phyloP scores from a whole-genome alignment of 2,329 filamentous ascomycete genomes.

The Exserohilum rostratum region DNA sequence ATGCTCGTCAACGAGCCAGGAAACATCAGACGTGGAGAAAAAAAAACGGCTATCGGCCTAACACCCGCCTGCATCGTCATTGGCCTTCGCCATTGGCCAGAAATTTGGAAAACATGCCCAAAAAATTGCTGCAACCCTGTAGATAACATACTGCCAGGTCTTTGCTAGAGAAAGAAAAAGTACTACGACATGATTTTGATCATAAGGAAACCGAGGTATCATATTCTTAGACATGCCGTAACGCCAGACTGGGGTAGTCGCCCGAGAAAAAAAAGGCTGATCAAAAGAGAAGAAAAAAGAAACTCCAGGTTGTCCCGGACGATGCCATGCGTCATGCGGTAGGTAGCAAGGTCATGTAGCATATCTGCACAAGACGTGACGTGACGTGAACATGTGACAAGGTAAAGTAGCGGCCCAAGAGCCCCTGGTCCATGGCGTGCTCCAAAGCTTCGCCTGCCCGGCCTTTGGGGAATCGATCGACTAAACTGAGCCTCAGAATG shows the following conservation, averaged over 20 bases:
- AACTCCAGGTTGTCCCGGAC: constrained; percentile 13
- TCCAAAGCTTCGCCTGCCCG: not conserved
- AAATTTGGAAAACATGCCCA: not conserved
- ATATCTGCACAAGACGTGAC: not conserved
- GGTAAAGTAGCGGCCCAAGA: not conserved
- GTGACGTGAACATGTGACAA: not conserved
- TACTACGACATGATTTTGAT: constrained; percentile 6
- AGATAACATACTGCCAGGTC: constrained; percentile 3
- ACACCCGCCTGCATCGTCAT: constrained; percentile 2
- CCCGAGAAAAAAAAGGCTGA: not conserved
- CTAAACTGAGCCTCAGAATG: constrained; percentile 5
- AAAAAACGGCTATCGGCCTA: not conserved
- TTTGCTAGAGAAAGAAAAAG: not conserved
- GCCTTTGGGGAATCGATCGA: not conserved
- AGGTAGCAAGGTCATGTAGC: constrained; percentile 2
- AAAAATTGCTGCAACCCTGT: constrained; percentile 1
- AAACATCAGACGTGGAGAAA: constrained; percentile 2
- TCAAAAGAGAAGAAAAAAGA: not conserved
- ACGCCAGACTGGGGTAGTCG: constrained; percentile 17
- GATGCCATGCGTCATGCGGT: constrained; percentile 14
- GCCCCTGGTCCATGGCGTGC: not conserved
- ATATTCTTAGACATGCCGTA: constrained; percentile 18
- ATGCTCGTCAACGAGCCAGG: constrained; percentile 9
- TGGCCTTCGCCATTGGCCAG: constrained; percentile 1
- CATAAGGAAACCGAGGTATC: constrained; percentile 18